Base-by-base conservation (phyloP, 2,329 filamentous ascomycete genomes). In the Talaromyces funiculosus region DNA sequence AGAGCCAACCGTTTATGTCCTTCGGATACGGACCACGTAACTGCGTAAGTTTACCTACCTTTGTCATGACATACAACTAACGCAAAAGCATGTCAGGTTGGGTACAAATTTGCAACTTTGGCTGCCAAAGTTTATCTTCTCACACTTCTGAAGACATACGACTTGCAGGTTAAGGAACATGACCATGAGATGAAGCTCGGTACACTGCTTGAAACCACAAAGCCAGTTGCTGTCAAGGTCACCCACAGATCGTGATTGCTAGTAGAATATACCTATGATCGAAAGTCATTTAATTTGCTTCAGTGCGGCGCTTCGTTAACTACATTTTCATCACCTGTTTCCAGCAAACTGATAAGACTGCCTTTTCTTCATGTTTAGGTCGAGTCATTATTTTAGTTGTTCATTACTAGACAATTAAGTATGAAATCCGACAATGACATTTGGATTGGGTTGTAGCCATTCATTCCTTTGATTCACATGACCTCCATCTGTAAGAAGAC, bases 101-200 rank as follows among this genome's bases (percentile, higher is more conserved):
- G 54, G 29, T 58, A 58, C 29, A 58, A 58, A 58, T 58, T 58
- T 12, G 56, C 56, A 43, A 58, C 37, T 26, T 43, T 51, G 31
- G 56, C 56, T 7, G 42, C 35, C 20, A 51, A 58, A 12, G 22
- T 58, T 5, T 58, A 58, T 14, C 42, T 58, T 20, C 43, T 58
- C 9, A 49, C 56, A 14, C 43, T 58, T 9, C 18, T 58, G 24
- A 58, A 58, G n/a, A 58, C 56, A 10, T 58, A 49, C 31, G 31
- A 58, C 22, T 20, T 58, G 24, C 33, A 45, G 18, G 56, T 58
- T 16, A 58, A 53, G 56, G 43, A 51, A 29, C 56, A 58, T 37
- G 56, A 58, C 16, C 56, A 58, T 40, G 56, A 58, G 43, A 58
- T 58, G 56, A 58, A 33, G 33, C 56, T 58, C 31, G 56, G 56